Percentiles rank a stretch among this genome's conserved stretches.
These are phyloP conservation scores for Tephrocybe sp. DNA, from an alignment of 768 basidiomycete genomes.

Conservation along the genomic window DNA sequence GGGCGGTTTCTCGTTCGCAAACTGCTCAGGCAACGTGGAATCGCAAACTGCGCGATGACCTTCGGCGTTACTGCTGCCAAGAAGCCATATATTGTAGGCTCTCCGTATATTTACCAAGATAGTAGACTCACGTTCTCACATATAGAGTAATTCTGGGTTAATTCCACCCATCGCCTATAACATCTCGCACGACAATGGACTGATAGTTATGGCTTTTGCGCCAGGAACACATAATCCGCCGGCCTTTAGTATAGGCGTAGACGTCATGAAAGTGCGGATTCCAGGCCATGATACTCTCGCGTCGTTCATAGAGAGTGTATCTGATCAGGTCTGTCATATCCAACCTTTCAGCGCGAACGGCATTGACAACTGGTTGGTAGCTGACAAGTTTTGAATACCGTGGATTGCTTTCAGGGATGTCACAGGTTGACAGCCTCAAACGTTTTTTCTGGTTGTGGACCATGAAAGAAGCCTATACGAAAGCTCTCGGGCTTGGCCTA, in stretches of 20 bases:
- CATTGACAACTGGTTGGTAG: conserved; percentile 23
- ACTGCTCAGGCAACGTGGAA: conserved; percentile 56
- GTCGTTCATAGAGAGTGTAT: conserved; percentile 61
- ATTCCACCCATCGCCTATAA: conserved; percentile 72
- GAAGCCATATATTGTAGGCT: conserved; percentile 75
- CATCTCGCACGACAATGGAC: conserved; percentile 74
- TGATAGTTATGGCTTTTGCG: conserved; percentile 68
- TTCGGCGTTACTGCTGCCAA: conserved; percentile 60
- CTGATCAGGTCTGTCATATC: conserved; percentile 54
- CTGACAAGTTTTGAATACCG: conserved; percentile 41
- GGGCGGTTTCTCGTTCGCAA: conserved; percentile 72
- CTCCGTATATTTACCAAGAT: not conserved
- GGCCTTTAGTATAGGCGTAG: conserved; percentile 68
- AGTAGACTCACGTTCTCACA: not conserved
- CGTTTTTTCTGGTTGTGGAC: conserved; percentile 87
- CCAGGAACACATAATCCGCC: conserved; percentile 38
- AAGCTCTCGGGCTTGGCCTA: conserved; percentile 79
- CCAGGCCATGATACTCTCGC: conserved; percentile 55
- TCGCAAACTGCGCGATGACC: conserved; percentile 41
- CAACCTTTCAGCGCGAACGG: not conserved
- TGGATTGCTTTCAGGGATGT: conserved; percentile 35
- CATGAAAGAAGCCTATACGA: conserved; percentile 88
- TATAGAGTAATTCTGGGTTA: conserved; percentile 41
- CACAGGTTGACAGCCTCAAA: conserved; percentile 50
- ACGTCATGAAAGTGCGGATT: conserved; percentile 75